Percentiles rank a stretch among this genome's conserved stretches.
Evolutionary conservation across 768 basidiomycete species (phyloP).

Genomic region (Boletus sensibilis): DNA sequence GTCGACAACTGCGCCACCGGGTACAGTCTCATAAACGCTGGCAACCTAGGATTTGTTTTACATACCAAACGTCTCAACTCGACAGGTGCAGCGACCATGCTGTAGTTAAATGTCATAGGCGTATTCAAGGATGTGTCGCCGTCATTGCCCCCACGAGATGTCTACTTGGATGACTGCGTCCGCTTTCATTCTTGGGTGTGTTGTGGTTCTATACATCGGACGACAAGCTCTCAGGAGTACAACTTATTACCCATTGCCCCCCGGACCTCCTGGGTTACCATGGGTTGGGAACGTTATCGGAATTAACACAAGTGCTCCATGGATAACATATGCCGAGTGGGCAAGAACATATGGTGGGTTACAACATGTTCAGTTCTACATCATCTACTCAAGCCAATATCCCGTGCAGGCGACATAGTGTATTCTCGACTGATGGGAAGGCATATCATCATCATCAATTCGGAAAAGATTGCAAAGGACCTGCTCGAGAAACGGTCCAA

Average conservation of each 20-base stretch:
- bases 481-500: slow-evolving; percentile 7
- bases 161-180: no score
- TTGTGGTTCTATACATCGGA: background rate
- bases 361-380: no score
- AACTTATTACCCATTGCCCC: background rate
- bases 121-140: no score
- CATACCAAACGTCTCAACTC: no score
- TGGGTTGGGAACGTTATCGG: slow-evolving; percentile 9
- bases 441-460: slow-evolving; percentile 12
- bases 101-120: no score
- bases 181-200: no score
- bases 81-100: no score
- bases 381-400: background rate
- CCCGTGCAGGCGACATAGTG: slow-evolving; percentile 3
- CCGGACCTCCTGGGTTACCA: slow-evolving; percentile 8
- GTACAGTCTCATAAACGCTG: no score
- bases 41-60: no score
- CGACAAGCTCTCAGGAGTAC: background rate
- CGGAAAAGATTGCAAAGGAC: slow-evolving; percentile 6
- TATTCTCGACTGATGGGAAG: slow-evolving; percentile 3
- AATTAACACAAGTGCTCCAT: background rate
- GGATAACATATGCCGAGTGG: slow-evolving; percentile 10
- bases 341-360: slow-evolving; percentile 4
- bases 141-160: no score
- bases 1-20: no score